These are phyloP conservation scores for Xylaria cubensis DNA, from an alignment of 495 filamentous ascomycete genomes.

Conservation along the genomic window DNA sequence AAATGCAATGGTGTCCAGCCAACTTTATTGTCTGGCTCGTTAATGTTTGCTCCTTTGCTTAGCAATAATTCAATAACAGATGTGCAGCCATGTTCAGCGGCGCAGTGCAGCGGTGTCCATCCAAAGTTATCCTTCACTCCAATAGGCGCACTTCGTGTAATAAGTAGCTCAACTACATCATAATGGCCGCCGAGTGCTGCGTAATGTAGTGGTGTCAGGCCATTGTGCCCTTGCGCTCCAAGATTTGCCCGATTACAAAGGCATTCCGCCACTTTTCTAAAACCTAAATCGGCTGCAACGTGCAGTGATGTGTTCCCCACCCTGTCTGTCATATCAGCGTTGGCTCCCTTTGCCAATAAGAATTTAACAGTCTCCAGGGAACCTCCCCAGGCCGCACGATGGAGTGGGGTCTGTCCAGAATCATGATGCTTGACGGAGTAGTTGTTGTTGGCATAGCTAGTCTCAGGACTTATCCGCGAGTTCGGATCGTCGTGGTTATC, in stretches of 20 bases:
- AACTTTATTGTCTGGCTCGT: background rate
- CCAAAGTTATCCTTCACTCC: background rate
- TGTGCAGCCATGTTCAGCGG: background rate
- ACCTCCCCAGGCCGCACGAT: background rate
- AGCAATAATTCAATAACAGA: slow-evolving; percentile 1
- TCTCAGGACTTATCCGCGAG: background rate
- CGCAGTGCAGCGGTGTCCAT: slow-evolving; percentile 4
- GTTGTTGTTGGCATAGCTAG: background rate
- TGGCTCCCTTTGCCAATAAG: background rate
- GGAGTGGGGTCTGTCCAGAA: background rate
- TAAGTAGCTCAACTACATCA: background rate
- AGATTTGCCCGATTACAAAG: background rate
- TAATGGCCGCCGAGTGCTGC: background rate
- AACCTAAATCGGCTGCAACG: background rate
- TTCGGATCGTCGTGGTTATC: background rate
- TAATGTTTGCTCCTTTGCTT: background rate
- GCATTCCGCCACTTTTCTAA: background rate
- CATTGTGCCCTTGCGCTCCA: background rate
- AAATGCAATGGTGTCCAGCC: slow-evolving; percentile 8
- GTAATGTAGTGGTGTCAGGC: slow-evolving; percentile 5
- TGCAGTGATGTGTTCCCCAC: background rate
- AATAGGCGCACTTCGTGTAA: background rate
- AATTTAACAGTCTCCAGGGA: background rate
- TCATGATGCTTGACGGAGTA: background rate
- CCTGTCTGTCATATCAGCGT: background rate